Evolutionary conservation across 306 rosid species (phyloP).

Genomic region (Parietaria judaica): DNA sequence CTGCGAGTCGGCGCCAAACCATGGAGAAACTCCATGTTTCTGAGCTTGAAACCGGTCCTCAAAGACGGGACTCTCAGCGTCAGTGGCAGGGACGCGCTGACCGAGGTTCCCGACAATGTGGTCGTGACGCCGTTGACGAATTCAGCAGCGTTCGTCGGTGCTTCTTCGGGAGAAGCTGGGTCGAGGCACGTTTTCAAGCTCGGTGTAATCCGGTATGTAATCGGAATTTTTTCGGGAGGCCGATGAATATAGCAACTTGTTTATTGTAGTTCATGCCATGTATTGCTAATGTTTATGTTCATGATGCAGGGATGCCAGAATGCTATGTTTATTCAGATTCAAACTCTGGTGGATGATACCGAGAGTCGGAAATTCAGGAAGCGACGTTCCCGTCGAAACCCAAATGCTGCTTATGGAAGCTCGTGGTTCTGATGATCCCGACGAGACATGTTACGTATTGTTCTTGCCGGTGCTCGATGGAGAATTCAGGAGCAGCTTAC

Average conservation of each 20-base stretch:
- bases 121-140: slow-evolving; percentile 23
- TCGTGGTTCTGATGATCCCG: background rate
- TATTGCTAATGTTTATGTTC: background rate
- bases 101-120: slow-evolving; percentile 28
- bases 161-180: slow-evolving; percentile 14
- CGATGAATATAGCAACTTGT: too few species aligned
- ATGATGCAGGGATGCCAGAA: slow-evolving; percentile 19
- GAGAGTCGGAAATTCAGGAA: slow-evolving; percentile 20
- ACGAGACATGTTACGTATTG: slow-evolving; percentile 18
- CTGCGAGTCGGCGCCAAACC: background rate
- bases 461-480: slow-evolving; percentile 25
- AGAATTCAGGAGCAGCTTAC: slow-evolving; percentile 27
- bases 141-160: slow-evolving; percentile 32
- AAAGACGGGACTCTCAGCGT: slow-evolving; percentile 23
- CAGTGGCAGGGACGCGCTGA: slow-evolving; percentile 19
- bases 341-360: slow-evolving; percentile 32
- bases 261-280: background rate
- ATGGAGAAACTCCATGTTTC: slow-evolving; percentile 23
- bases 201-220: slow-evolving; percentile 20
- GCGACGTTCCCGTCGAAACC: slow-evolving; percentile 26
- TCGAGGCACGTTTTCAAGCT: slow-evolving; percentile 33
- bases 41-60: slow-evolving; percentile 21
- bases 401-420: slow-evolving; percentile 27
- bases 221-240: background rate
- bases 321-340: slow-evolving; percentile 21